Percentiles rank a stretch among this genome's conserved stretches.
Evolutionary conservation across 305 asterid species (phyloP).

Genomic region (Solanum aculeatissimum): DNA sequence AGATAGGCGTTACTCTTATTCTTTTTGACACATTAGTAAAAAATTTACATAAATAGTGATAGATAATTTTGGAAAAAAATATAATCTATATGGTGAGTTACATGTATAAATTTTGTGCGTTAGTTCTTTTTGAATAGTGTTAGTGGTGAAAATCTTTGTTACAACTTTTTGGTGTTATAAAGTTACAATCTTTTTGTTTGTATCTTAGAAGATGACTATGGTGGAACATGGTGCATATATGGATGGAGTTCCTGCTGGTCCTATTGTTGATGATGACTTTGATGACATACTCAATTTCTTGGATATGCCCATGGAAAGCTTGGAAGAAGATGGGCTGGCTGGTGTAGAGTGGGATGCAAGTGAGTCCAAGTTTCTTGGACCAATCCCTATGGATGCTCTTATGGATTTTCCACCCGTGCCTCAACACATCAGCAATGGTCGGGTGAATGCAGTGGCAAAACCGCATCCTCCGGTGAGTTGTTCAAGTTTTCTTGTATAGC

Average conservation of each 20-base stretch:
- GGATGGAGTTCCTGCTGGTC: constrained; percentile 25
- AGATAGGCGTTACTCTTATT: neutral
- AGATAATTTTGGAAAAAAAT: neutral
- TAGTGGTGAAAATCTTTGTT: neutral
- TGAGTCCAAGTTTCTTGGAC: constrained; percentile 41
- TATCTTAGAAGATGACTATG: constrained; percentile 34
- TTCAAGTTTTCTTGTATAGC: neutral
- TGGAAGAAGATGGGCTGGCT: constrained; percentile 35
- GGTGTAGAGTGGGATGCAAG: constrained; percentile 49
- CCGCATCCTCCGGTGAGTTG: constrained; percentile 38
- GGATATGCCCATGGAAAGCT: constrained; percentile 55
- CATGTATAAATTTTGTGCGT: neutral
- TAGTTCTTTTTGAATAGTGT: neutral
- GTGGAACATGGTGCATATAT: constrained; percentile 27
- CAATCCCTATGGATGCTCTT: constrained; percentile 36
- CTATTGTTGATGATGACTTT: constrained; percentile 21
- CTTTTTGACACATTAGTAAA: neutral
- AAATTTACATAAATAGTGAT: neutral
- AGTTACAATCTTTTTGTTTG: neutral
- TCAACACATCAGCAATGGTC: neutral
- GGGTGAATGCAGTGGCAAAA: constrained; percentile 1
- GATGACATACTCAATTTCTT: constrained; percentile 26
- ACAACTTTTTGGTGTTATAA: neutral
- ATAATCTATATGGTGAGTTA: neutral
- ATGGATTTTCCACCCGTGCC: constrained; percentile 22